Conservation (phyloP, 2,329 filamentous ascomycete genomes). For the Pseudofabraea citricarpa region DNA sequence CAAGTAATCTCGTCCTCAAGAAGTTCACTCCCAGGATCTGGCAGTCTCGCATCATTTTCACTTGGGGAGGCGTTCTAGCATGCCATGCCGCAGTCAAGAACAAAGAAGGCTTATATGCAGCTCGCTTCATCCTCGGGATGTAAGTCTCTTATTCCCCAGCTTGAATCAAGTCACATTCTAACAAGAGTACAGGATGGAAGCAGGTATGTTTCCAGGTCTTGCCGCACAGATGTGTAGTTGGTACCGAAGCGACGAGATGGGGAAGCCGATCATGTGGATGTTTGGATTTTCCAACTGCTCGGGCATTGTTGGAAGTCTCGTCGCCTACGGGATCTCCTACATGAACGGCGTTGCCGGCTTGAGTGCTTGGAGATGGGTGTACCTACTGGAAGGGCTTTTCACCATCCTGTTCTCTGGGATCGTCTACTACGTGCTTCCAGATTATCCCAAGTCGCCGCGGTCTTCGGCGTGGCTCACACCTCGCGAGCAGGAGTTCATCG, state of each 20-base stretch:
- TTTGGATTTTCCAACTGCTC: slow-evolving; percentile 34
- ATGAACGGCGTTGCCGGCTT: slow-evolving; percentile 38
- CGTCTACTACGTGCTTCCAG: slow-evolving; percentile 35
- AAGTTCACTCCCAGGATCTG: slow-evolving; percentile 29
- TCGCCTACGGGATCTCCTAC: slow-evolving; percentile 45
- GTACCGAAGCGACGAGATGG: slow-evolving; percentile 41
- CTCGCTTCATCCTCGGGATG: slow-evolving; percentile 35
- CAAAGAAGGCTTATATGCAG: slow-evolving; percentile 31
- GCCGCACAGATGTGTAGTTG: slow-evolving; percentile 26
- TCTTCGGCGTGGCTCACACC: slow-evolving; percentile 32
- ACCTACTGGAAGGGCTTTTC: slow-evolving; percentile 37
- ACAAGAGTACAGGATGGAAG: too few relatives aligned
- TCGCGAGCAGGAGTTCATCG: slow-evolving; percentile 35
- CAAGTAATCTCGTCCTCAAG: slow-evolving; percentile 34
- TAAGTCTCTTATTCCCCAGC: too few relatives aligned
- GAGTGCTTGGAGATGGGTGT: slow-evolving; percentile 54
- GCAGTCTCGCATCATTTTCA: slow-evolving; percentile 32
- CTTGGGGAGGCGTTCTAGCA: slow-evolving; percentile 33
- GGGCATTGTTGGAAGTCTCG: slow-evolving; percentile 34
- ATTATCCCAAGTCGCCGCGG: slow-evolving; percentile 37
- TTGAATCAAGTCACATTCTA: too few relatives aligned
- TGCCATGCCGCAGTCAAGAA: slow-evolving; percentile 35
- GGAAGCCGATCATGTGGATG: slow-evolving; percentile 36
- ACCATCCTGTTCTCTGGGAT: slow-evolving; percentile 35
- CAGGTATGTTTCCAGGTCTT: slow-evolving; percentile 35